Conservation (phyloP, 169 alveolate species). For the Plasmodium coatneyi region DNA sequence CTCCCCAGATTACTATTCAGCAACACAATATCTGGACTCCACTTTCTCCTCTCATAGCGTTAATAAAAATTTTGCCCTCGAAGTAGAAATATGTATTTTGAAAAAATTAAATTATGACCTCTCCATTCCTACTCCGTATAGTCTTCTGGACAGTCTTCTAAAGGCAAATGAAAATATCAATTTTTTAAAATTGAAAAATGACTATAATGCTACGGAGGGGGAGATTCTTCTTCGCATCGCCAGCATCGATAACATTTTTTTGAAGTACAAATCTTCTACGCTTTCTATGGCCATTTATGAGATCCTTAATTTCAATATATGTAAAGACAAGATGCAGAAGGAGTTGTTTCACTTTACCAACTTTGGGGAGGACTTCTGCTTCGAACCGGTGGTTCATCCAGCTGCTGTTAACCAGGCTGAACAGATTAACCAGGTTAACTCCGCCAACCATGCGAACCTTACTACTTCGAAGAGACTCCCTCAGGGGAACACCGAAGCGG, state of each 20-base stretch:
- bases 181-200: constrained; percentile 29
- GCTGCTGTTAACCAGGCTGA: no score
- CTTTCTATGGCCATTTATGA: constrained; percentile 74
- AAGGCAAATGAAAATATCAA: constrained; percentile 69
- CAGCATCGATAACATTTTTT: constrained; percentile 44
- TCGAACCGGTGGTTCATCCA: not conserved
- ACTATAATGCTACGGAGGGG: constrained; percentile 65
- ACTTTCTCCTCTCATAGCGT: constrained; percentile 38
- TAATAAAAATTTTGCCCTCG: constrained; percentile 58
- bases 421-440: not conserved
- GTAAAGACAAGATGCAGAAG: constrained; percentile 66
- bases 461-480: not conserved
- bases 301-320: constrained; percentile 58
- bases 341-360: constrained; percentile 22
- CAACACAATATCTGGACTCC: constrained; percentile 48
- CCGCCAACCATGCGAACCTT: not conserved
- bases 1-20: constrained; percentile 67
- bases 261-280: constrained; percentile 70
- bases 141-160: constrained; percentile 53
- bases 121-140: constrained; percentile 71
- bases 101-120: constrained; percentile 69
- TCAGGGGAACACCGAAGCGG: not conserved
- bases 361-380: not conserved
- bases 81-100: constrained; percentile 49
- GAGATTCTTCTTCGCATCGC: constrained; percentile 67